Evolutionary conservation across 2,329 filamentous ascomycete species (phyloP).

Genomic region (Elsinoe necatrix): DNA sequence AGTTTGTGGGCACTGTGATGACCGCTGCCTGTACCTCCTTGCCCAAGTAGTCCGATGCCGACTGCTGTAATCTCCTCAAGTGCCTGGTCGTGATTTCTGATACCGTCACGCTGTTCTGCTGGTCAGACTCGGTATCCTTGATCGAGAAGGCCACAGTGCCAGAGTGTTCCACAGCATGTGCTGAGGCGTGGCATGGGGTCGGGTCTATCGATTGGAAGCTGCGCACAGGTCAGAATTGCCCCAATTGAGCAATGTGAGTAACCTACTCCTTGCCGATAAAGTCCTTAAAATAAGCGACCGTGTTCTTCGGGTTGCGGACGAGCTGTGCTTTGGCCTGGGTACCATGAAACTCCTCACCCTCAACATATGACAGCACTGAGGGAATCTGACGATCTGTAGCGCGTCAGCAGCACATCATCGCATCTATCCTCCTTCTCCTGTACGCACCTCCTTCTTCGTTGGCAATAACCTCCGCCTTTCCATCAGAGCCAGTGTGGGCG

Average conservation of each 20-base stretch:
- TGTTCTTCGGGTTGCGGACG: slow-evolving; percentile 86
- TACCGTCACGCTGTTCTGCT: slow-evolving; percentile 61
- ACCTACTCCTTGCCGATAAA: slow-evolving; percentile 86
- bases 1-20: slow-evolving; percentile 89
- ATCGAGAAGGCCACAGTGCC: slow-evolving; percentile 72
- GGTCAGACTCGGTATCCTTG: slow-evolving; percentile 51
- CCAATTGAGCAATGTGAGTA: not conserved
- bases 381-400: slow-evolving; percentile 85
- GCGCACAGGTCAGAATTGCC: slow-evolving; percentile 9
- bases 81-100: slow-evolving; percentile 78
- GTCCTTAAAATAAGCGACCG: slow-evolving; percentile 90
- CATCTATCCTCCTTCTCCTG: no score
- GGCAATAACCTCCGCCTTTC: slow-evolving; percentile 94
- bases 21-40: slow-evolving; percentile 92
- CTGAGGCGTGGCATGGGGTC: slow-evolving; percentile 85
- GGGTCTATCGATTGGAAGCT: slow-evolving; percentile 93
- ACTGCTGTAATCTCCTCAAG: slow-evolving; percentile 68
- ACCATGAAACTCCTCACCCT: slow-evolving; percentile 94
- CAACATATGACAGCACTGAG: slow-evolving; percentile 85
- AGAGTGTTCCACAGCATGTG: slow-evolving; percentile 71
- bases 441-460: slow-evolving; percentile 86
- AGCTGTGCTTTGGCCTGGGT: slow-evolving; percentile 91
- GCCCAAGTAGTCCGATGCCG: slow-evolving; percentile 85
- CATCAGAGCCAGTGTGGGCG: slow-evolving; percentile 75
- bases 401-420: not conserved